Evolutionary conservation across 2,329 filamentous ascomycete species (phyloP), one percentile per base, ranked within the genome.

Genomic region (Trichoderma sp.): DNA sequence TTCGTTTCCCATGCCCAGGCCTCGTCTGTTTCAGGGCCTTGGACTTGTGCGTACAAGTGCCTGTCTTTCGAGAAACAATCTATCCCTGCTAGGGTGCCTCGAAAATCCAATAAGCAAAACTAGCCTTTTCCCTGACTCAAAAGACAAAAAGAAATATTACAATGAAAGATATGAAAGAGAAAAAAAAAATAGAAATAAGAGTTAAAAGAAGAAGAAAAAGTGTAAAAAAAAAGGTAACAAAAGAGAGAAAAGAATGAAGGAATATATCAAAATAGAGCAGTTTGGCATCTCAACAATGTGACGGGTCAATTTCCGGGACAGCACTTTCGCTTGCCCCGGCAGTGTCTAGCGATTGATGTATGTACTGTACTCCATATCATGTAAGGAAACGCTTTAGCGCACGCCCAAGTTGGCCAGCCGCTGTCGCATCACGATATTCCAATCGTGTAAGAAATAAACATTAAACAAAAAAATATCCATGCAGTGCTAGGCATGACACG

Each of bases 21-120:
- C 34, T 57, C 60, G 60, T 56, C 43, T 61, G 68, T 71, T 71
- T 71, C 68, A 71, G 60, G 26, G 43, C 60, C 47, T 43, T 71
- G 67, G 47, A 63, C 57, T 34, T 60, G 26, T 53, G 47, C 1
- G n/a, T 21, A 21, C 47, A 51, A 28, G 56, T 60, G 28, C 28
- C 28, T 60, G 28, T 34, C 43, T 43, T 32, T 56, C 47, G 36
- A 64, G 58, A 71, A 64, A 36, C 68, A 63, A 39, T 30, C 26
- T 34, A 57, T 28, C 68, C 68, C 68, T 64, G 68, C 68, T 63
- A 70, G 68, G 47, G 58, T 57, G 60, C 58, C 30, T 57, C 30
- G 26, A 39, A 60, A 32, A 11, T 57, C 30, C 57, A 47, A 51
- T 9, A 34, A 58, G 39, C 36, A 57, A 60, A 53, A 47, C 15